phyloP scores from a whole-genome alignment of 495 filamentous ascomycete genomes.

The Aspergillus indologenus region DNA sequence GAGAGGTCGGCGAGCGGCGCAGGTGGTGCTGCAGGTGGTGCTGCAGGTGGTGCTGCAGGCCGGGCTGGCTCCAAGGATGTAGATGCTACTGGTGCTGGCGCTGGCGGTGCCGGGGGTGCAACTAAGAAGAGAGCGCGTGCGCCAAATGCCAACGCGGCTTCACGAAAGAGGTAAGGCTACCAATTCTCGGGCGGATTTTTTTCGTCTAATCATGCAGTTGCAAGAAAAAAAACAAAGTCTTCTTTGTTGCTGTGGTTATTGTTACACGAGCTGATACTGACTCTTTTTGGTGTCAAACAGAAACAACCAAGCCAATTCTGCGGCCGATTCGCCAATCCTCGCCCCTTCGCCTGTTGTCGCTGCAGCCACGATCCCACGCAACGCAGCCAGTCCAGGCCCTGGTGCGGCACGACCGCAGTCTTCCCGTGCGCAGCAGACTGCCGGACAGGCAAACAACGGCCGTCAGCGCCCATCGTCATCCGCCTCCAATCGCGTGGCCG shows the following conservation, averaged over 20 bases:
- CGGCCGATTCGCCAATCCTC: slow-evolving; percentile 62
- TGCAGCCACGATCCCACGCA: slow-evolving; percentile 51
- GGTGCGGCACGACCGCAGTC: slow-evolving; percentile 52
- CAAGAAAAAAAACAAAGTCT: too few relatives aligned
- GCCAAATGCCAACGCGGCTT: slow-evolving; percentile 53
- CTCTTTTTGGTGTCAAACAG: slow-evolving; percentile 30
- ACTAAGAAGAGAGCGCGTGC: slow-evolving; percentile 69
- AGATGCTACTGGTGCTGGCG: slow-evolving; percentile 35
- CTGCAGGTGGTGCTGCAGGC: slow-evolving; percentile 31
- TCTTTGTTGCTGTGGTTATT: background rate
- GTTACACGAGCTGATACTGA: background rate
- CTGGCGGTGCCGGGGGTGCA: slow-evolving; percentile 57
- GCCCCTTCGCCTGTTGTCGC: slow-evolving; percentile 69
- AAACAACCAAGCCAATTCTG: slow-evolving; percentile 47
- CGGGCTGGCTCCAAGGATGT: slow-evolving; percentile 54
- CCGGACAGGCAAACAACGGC: slow-evolving; percentile 52
- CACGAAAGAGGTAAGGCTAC: slow-evolving; percentile 65
- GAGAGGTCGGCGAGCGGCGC: slow-evolving; percentile 69
- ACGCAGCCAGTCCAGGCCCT: slow-evolving; percentile 46
- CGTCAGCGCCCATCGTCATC: slow-evolving; percentile 60
- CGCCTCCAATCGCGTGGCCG: slow-evolving; percentile 48
- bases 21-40: slow-evolving; percentile 3
- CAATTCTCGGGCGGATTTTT: background rate
- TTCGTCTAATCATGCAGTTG: background rate
- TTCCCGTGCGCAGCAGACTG: slow-evolving; percentile 67